Evolutionary conservation across 805 yeast species (phyloP), one percentile per base, ranked within the genome.

Genomic region (Millerozyma acaciae): DNA sequence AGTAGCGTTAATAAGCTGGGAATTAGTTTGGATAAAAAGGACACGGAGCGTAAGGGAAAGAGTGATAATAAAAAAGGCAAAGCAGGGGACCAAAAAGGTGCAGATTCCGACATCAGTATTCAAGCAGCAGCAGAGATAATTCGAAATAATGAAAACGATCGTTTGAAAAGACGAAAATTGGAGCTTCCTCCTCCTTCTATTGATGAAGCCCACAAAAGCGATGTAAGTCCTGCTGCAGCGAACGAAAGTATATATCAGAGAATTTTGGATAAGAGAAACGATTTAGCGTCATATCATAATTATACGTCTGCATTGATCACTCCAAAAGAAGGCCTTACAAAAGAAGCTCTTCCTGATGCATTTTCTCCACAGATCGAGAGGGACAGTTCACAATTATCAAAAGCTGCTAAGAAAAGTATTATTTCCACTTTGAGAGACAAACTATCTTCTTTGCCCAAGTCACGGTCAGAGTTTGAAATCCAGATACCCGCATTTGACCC

Each of bases 1-100:
- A 53, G 47, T 5, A 45, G 50, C 4, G 76, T 78, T 0, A 55
- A 64, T 2, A 51, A 51, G 12, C 50, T 55, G 15, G 85, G 85
- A 4, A 45, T 76, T 6, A 48, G 57, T 16, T 57, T 69, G 23
- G 53, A 60, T 31, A 68, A 64, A 18, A 53, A 51, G 14, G 56
- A 53, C 10, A 55, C 53, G 8, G 59, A 64, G 32, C 47, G 47
- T 38, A 61, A 55, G 35, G 55, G 55, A 19, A 57, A 55, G 35
- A 55, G 57, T 32, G 39, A 25, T 41, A 47, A 43, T 43, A 43
- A 38, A 36, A 33, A 35, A 39, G 28, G 46, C 35, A 32, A 44
- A 36, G 29, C 38, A 33, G 39, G 42, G 4, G 26, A 44, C 14
- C 42, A 42, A n/a, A 36, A 37, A 41, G 27, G 42, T 38, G 42